These are phyloP conservation scores for Asterella californica DNA, from an alignment of 225 moss, liverwort and hornwort species.

Conservation along the genomic window DNA sequence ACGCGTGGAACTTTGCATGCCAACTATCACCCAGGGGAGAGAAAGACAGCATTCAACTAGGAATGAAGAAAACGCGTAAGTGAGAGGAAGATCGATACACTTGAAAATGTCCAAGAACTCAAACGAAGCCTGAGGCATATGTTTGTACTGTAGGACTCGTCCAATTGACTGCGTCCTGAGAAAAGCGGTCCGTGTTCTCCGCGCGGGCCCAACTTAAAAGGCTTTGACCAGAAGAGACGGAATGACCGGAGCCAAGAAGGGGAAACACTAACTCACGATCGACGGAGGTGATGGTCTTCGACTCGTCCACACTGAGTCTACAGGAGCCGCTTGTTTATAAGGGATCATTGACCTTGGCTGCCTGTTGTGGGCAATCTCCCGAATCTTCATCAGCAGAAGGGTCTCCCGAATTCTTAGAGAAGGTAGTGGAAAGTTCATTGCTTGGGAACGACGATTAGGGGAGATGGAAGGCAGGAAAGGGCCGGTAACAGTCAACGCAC, in stretches of 20 bases:
- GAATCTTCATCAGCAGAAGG: background rate
- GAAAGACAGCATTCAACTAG: no score
- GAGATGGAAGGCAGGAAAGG: background rate
- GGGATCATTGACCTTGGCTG: no score
- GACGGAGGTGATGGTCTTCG: background rate
- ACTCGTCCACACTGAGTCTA: no score
- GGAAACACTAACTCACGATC: background rate
- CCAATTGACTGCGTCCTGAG: no score
- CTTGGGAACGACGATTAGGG: background rate
- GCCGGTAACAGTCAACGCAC: background rate
- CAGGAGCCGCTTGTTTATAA: no score
- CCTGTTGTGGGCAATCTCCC: background rate
- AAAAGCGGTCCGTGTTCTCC: background rate
- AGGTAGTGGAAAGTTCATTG: background rate
- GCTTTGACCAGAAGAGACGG: background rate
- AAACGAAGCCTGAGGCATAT: no score
- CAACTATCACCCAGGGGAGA: no score
- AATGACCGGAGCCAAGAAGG: background rate
- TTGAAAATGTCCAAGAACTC: no score
- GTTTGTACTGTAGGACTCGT: no score
- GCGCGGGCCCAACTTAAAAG: background rate
- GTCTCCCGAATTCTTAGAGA: background rate
- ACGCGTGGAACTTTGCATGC: no score
- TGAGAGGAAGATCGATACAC: no score
- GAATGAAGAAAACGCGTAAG: no score